Evolutionary conservation across 257 asterid species (phyloP).

Genomic region (Echium plantagineum): DNA sequence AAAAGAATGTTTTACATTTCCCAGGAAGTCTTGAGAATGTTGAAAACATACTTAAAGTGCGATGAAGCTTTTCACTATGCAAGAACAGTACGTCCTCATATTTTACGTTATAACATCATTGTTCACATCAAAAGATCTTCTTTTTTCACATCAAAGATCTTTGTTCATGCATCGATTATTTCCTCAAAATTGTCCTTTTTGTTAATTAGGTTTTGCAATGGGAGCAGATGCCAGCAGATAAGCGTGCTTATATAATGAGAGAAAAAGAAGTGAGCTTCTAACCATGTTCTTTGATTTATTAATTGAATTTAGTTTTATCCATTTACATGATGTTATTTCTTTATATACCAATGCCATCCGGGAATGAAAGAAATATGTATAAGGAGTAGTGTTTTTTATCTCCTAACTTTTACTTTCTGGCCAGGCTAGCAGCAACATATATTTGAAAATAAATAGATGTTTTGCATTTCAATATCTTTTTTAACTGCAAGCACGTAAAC

Average conservation of each 20-base stretch:
- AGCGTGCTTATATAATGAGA: slow-evolving; percentile 79
- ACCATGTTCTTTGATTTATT: neutral
- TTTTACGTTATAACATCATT: slow-evolving; percentile 1
- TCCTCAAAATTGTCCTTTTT: neutral
- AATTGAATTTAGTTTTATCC: neutral
- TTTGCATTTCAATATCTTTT: no score
- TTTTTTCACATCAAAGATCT: no score
- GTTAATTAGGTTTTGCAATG: slow-evolving; percentile 58
- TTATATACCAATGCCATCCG: no score
- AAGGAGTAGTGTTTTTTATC: no score
- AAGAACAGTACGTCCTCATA: slow-evolving; percentile 48
- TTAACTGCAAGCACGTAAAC: no score
- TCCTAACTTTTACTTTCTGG: no score
- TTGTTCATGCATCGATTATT: neutral
- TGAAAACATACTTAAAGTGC: slow-evolving; percentile 50
- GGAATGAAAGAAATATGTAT: no score
- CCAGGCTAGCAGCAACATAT: no score
- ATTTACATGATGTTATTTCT: neutral
- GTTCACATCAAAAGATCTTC: no score
- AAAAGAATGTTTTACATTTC: slow-evolving; percentile 10
- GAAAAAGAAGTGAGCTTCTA: slow-evolving; percentile 61
- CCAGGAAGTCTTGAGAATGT: slow-evolving; percentile 70
- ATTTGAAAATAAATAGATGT: no score
- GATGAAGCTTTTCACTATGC: slow-evolving; percentile 80
- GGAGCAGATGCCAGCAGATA: slow-evolving; percentile 84